Evolutionary conservation across 768 basidiomycete genomes (phyloP), one percentile per base, ranked within the genome.

Genomic region (Leccinum uliginosum): DNA sequence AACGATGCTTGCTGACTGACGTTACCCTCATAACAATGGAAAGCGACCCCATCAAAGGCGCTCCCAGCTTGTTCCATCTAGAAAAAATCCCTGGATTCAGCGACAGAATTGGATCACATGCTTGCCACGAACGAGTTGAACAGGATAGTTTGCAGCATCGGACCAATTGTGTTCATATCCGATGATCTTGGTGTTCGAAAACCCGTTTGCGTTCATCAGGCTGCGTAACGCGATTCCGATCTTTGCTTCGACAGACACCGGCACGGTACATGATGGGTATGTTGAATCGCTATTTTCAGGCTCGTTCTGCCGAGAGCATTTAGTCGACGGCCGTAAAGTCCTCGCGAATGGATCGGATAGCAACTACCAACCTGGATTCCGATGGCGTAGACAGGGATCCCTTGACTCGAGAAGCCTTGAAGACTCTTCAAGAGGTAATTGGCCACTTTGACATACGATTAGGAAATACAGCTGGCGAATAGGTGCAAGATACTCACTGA

Each of bases 81-180:
- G 17, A 53, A 49, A 30, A 23, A 5, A n/a, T 19, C 3, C 4
- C 47, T 12, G 38, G 12, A 24, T 6, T 67, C 30, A 63, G 51
- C 4, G 14, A 30, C 47, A 6, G 0, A 50, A 23, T 23, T 35
- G 1, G 23, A 38, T 2, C 29, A 21, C 1, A 12, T 3, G 29
- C 6, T n/a, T 17, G 32, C 46, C 24, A 68, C 75, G 53, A 40
- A 81, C 80, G 74, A 78, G 59, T 72, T 81, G 71, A 2, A 85
- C 76, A 0, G 89, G 84, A 60, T 90, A 90, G 12, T 75, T 70
- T 6, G 74, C 81, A 14, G 86, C 85, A 57, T 82, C 78, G 51
- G 78, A 73, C 89, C 89, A 91, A 64, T 91, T 91, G 62, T 91
- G 89, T 63, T 89, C 82, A 58, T 76, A 81, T 23, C 87, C 89